Conservation (phyloP, 352 stramenopile species). For the Poterioochromonas sp. region DNA sequence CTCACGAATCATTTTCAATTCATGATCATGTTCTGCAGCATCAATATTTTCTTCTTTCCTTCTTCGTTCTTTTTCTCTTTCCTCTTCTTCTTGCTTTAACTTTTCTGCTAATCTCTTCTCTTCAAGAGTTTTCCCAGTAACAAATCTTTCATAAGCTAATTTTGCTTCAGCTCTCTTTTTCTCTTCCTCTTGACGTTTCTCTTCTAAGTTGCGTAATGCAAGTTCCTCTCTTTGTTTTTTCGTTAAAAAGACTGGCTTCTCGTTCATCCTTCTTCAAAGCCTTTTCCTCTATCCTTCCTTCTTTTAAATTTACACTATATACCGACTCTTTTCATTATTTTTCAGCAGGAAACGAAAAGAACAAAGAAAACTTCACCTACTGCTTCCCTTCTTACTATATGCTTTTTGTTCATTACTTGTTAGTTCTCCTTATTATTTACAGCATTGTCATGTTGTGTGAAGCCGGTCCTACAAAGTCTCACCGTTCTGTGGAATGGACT, state of each 20-base stretch:
- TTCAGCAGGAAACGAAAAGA: too few species aligned
- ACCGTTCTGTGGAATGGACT: too few species aligned
- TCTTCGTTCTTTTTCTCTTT: constrained; percentile 17
- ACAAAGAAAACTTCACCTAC: too few species aligned
- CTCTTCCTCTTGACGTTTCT: constrained; percentile 56
- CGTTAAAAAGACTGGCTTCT: constrained; percentile 51
- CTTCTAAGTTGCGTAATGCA: constrained; percentile 58
- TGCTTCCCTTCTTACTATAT: too few species aligned
- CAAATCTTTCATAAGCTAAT: constrained; percentile 53
- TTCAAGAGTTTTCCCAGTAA: constrained; percentile 58
- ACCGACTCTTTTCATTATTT: too few species aligned
- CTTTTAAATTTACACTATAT: too few species aligned
- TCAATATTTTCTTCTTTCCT: constrained; percentile 32
- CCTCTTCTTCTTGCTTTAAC: constrained; percentile 27
- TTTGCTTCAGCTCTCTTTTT: constrained; percentile 39
- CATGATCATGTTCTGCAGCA: constrained; percentile 56
- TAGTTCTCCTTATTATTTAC: too few species aligned
- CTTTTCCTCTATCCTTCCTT: too few species aligned
- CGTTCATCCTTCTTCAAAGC: neutral
- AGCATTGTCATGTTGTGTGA: too few species aligned
- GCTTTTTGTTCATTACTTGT: too few species aligned
- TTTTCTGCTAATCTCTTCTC: constrained; percentile 49
- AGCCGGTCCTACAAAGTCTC: too few species aligned
- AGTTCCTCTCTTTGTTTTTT: constrained; percentile 67
- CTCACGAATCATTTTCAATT: constrained; percentile 66